Conservation (phyloP, 352 stramenopile species). For the Peronospora belbahrii region DNA sequence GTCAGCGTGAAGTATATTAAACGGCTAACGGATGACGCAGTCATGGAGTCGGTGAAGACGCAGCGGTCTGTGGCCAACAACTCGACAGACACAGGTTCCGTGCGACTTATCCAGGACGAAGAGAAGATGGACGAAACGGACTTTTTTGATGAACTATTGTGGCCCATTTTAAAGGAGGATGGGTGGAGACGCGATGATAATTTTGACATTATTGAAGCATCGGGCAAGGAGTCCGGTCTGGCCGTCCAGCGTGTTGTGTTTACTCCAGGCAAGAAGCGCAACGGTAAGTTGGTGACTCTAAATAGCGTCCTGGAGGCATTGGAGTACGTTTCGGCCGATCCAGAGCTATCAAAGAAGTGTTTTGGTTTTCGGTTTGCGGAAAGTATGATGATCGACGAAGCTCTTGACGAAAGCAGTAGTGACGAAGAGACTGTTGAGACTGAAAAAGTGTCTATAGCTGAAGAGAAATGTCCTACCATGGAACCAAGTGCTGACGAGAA, state of each 20-base stretch:
- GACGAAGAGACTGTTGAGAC: conserved; percentile 18
- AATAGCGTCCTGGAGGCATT: conserved; percentile 53
- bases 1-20: conserved; percentile 54
- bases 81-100: conserved; percentile 13
- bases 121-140: conserved; percentile 48
- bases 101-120: conserved; percentile 26
- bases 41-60: conserved; percentile 72
- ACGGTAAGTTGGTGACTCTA: conserved; percentile 21
- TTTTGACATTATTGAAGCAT: conserved; percentile 45
- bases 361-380: conserved; percentile 63
- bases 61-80: conserved; percentile 20
- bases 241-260: conserved; percentile 37
- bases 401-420: conserved; percentile 23
- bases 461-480: conserved; percentile 4
- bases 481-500: conserved; percentile 9
- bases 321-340: conserved; percentile 45
- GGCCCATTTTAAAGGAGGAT: conserved; percentile 64
- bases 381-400: conserved; percentile 33
- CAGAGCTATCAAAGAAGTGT: conserved; percentile 44
- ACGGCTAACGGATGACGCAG: conserved; percentile 56
- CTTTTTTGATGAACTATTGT: conserved; percentile 77
- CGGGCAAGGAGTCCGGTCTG: conserved; percentile 29
- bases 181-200: conserved; percentile 56
- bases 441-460: background rate
- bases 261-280: conserved; percentile 15